Base-by-base conservation (phyloP, 306 rosid species). In the Prunus armeniaca region DNA sequence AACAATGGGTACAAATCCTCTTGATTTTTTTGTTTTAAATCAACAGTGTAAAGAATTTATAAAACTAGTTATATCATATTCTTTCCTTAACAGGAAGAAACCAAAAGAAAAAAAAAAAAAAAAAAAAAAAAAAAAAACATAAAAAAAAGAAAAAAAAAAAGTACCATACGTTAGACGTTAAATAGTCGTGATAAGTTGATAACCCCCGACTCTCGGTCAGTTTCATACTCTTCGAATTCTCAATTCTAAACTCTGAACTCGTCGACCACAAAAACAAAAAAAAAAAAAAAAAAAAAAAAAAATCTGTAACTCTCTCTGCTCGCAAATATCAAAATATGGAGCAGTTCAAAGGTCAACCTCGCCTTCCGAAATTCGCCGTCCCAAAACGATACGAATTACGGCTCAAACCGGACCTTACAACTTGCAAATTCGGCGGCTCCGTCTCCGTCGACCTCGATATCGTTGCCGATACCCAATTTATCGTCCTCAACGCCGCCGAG, bases 401-500 rank as follows among this genome's bases (percentile, higher is more conserved):
- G 46, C 96, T 95, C 49, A 91, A 84, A 46, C 99, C 99, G 0
- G 92, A 95, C 90, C 97, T 95, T 73, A 14, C 55, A 1, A 80
- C 82, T 2, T 91, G 96, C 72, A 86, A 88, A 67, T 95, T 92
- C 82, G 41, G 78, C n/a, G 99, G 99, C 32, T 84, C 91, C 45
- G 89, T 92, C 73, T 18, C 89, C 81, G 63, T 95, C 51, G 82
- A 88, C 73, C 72, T 92, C 63, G 82, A 92, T 70, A 76, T 95
- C 85, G 85, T 91, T 68, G 78, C 86, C 76, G 88, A 88, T 1
- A 89, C 97, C 69, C 5, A 22, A 28, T 95, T 83, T 87, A 71
- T 95, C 72, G 97, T 91, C n/a, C 97, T 95, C 82, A 95, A 92
- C 70, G 91, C 90, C 28, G 91, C 92, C 68, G 93, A 90, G 5